A percentile compares a stretch with the other conserved stretches of the same genome.
These are phyloP conservation scores for Russula dissimulans DNA, from an alignment of 768 basidiomycete genomes.

Conservation along the genomic window DNA sequence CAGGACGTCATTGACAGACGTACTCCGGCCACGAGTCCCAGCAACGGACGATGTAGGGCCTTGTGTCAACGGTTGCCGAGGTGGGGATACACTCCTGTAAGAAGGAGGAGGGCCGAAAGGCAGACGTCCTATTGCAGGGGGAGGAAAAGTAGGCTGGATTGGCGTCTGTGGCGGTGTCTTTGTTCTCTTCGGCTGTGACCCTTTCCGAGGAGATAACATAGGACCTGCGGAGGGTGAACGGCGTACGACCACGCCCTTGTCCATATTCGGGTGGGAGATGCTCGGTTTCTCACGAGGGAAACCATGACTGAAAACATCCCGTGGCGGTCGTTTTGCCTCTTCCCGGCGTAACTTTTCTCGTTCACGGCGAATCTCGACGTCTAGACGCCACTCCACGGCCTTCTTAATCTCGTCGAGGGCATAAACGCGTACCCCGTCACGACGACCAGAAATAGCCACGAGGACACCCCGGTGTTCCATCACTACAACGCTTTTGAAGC, in stretches of 20 bases:
- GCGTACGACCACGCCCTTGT: conserved; percentile 12
- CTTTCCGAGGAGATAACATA: not conserved
- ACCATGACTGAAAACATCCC: conserved; percentile 26
- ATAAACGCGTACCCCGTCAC: conserved; percentile 83
- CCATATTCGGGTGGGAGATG: conserved; percentile 15
- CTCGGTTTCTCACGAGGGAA: conserved; percentile 19
- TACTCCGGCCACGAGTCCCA: conserved; percentile 38
- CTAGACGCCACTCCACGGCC: conserved; percentile 82
- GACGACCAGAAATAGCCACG: conserved; percentile 81
- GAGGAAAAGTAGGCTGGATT: conserved; percentile 7
- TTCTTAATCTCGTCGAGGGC: conserved; percentile 81
- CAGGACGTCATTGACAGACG: conserved; percentile 53
- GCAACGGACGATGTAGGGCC: conserved; percentile 36
- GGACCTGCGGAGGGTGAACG: conserved; percentile 6
- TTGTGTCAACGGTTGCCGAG: conserved; percentile 31
- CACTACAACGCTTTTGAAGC: conserved; percentile 80
- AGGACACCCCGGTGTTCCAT: conserved; percentile 89
- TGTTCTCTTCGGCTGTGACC: conserved; percentile 14
- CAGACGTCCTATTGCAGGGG: conserved; percentile 8
- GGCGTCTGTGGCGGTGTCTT: conserved; percentile 19
- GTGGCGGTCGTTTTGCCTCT: conserved; percentile 43
- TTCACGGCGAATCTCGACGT: conserved; percentile 67
- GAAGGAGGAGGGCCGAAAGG: conserved; percentile 57
- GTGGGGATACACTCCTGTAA: conserved; percentile 34
- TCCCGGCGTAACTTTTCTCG: conserved; percentile 63